Conservation (phyloP, 805 yeast genomes). For the Yarrowia osloensis region DNA sequence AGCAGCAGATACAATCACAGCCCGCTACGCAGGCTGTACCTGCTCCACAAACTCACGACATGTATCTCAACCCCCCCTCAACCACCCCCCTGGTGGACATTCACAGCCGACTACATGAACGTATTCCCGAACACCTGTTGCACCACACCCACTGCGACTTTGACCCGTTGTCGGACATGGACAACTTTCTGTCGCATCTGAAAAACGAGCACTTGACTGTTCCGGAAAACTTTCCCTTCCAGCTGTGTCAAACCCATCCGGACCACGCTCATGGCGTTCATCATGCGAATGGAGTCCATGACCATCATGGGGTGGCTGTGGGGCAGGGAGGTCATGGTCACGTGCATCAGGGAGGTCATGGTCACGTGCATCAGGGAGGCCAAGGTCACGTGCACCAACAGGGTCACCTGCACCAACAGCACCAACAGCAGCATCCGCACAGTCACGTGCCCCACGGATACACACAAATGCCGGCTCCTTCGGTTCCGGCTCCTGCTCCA, state of each 20-base stretch:
- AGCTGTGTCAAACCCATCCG: slow-evolving; percentile 22
- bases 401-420: not conserved
- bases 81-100: not conserved
- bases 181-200: slow-evolving; percentile 13
- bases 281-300: slow-evolving; percentile 13
- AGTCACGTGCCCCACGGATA: not conserved
- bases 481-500: not conserved
- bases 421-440: not conserved
- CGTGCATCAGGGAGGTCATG: not conserved
- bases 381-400: not conserved
- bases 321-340: not conserved
- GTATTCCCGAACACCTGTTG: slow-evolving; percentile 13
- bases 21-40: not conserved
- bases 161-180: slow-evolving; percentile 14
- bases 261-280: slow-evolving; percentile 19
- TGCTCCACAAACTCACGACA: too few relatives aligned
- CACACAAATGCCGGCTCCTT: too few relatives aligned
- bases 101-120: slow-evolving; percentile 3
- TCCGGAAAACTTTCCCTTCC: slow-evolving; percentile 15
- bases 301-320: not conserved
- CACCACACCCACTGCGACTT: slow-evolving; percentile 22
- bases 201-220: slow-evolving; percentile 13
- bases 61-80: too few relatives aligned
- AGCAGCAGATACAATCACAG: not conserved
- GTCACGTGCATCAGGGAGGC: not conserved